phyloP scores from a whole-genome alignment of 495 filamentous ascomycete genomes.

The Umbilicaria muhlenbergii region DNA sequence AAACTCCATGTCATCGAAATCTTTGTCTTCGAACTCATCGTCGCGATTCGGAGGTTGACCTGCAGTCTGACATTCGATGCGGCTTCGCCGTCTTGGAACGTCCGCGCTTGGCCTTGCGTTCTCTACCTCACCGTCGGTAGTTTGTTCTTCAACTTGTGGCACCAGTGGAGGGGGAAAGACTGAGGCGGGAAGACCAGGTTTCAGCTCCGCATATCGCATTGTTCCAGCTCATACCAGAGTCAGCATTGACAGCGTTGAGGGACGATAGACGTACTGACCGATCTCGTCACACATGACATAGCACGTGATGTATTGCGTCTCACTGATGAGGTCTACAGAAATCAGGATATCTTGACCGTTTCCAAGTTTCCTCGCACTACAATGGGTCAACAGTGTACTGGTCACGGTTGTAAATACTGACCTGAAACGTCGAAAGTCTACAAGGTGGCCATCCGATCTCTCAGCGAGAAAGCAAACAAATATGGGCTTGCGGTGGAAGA shows the following conservation, averaged over 20 bases:
- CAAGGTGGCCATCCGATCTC: constrained; percentile 53
- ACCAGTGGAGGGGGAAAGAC: constrained; percentile 29
- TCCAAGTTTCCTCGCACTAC: constrained; percentile 49
- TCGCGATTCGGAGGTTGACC: constrained; percentile 2
- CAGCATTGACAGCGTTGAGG: constrained; percentile 1
- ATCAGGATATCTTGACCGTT: constrained; percentile 29
- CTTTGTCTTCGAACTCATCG: constrained; percentile 41
- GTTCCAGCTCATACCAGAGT: constrained; percentile 51
- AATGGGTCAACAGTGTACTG: constrained; percentile 8
- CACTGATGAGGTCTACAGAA: constrained; percentile 34
- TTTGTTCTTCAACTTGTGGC: background rate
- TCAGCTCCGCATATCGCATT: constrained; percentile 40
- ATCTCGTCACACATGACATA: constrained; percentile 82
- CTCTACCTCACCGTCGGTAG: background rate
- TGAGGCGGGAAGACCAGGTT: constrained; percentile 40
- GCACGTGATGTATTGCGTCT: constrained; percentile 47
- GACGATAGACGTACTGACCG: constrained; percentile 26
- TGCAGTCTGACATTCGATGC: no score
- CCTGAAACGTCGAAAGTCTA: constrained; percentile 66
- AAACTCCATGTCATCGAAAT: constrained; percentile 40
- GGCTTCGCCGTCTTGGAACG: constrained; percentile 2
- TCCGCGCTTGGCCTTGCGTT: background rate
- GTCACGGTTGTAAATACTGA: constrained; percentile 13
- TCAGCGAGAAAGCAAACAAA: constrained; percentile 64
- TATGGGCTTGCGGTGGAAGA: constrained; percentile 46